Conservation (phyloP, 2,329 filamentous ascomycete species). For the Sporothrix euskadiensis region DNA sequence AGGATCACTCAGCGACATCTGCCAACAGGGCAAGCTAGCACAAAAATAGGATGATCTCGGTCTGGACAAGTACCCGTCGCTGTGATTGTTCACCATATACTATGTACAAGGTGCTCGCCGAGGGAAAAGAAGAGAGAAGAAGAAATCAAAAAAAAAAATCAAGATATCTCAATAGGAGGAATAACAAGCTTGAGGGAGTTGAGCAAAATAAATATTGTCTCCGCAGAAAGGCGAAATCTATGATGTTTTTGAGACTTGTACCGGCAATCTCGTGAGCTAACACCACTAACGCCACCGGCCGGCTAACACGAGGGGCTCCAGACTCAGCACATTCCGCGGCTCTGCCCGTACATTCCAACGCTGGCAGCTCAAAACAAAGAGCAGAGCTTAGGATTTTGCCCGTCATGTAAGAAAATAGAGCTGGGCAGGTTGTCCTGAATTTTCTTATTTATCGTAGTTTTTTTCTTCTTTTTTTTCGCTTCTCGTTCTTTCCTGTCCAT, state of each 20-base stretch:
- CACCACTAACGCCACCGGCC: background rate
- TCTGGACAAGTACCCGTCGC: background rate
- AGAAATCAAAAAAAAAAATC: background rate
- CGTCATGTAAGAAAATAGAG: background rate
- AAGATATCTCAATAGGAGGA: background rate
- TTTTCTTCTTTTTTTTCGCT: background rate
- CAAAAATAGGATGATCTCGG: background rate
- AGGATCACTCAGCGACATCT: constrained; percentile 5
- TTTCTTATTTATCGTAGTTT: background rate
- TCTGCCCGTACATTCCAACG: background rate
- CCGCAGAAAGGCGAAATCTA: background rate
- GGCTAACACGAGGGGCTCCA: background rate
- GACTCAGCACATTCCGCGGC: background rate
- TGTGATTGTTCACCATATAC: background rate
- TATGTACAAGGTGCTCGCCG: background rate
- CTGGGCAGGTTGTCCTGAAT: background rate
- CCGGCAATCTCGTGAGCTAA: background rate
- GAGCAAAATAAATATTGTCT: background rate
- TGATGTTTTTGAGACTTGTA: background rate
- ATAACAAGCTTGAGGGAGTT: background rate
- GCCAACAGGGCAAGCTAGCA: background rate
- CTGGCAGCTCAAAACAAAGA: background rate
- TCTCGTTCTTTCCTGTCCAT: background rate
- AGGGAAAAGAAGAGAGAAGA: background rate
- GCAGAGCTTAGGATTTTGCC: background rate